Percentiles rank a stretch among this genome's conserved stretches.
phyloP scores from a whole-genome alignment of 257 asterid genomes.

The Scutellaria barbata region DNA sequence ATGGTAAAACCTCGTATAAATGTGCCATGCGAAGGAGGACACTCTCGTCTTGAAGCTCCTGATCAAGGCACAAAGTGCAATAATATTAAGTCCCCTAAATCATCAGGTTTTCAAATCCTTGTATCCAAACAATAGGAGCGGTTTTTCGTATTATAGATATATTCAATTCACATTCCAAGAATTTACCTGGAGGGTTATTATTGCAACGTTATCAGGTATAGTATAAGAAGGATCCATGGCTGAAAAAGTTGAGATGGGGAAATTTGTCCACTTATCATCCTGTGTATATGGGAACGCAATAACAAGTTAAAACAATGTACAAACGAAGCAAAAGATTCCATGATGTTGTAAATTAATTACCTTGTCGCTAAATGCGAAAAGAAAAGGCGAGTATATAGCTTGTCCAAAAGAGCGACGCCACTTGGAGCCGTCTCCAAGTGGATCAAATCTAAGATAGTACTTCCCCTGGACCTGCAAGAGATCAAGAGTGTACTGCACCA shows the following conservation, averaged over 20 bases:
- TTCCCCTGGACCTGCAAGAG: too few relatives aligned
- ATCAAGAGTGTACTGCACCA: too few relatives aligned
- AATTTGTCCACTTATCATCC: constrained; percentile 64
- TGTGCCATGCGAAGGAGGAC: constrained; percentile 91
- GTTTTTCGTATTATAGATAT: too few relatives aligned
- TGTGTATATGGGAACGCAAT: constrained; percentile 35
- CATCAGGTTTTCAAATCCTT: too few relatives aligned
- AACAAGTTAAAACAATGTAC: constrained; percentile 15
- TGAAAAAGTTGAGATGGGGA: constrained; percentile 64
- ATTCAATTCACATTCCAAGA: not conserved
- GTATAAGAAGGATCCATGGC: constrained; percentile 85
- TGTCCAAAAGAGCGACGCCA: too few relatives aligned
- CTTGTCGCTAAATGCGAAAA: too few relatives aligned
- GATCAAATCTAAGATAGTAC: too few relatives aligned
- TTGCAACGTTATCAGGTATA: constrained; percentile 82
- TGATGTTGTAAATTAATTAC: too few relatives aligned
- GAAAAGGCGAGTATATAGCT: too few relatives aligned
- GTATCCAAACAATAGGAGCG: too few relatives aligned
- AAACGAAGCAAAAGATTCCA: too few relatives aligned
- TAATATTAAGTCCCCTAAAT: not conserved
- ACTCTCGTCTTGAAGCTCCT: constrained; percentile 78
- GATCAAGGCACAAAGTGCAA: constrained; percentile 29
- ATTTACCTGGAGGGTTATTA: constrained; percentile 90
- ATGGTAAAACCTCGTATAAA: constrained; percentile 94
- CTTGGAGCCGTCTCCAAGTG: too few relatives aligned